A percentile compares a stretch with the other conserved stretches of the same genome.
Evolutionary conservation across 495 filamentous ascomycete species (phyloP).

Genomic region (Aspergillus kassunensis): DNA sequence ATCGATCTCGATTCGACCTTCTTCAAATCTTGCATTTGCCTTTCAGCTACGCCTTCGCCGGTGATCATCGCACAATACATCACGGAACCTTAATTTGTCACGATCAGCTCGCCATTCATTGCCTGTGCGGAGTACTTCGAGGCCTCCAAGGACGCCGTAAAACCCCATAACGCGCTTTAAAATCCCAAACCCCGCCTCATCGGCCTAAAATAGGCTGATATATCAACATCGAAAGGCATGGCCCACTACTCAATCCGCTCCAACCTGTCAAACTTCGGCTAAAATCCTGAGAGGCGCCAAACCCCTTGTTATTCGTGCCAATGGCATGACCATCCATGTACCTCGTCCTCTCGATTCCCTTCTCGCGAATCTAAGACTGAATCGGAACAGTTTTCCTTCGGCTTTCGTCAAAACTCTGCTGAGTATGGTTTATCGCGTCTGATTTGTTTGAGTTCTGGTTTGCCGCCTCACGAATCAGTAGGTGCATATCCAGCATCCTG

Average conservation of each 20-base stretch:
- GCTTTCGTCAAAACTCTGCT: neutral
- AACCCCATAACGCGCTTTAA: neutral
- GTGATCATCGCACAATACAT: neutral
- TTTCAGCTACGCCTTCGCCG: conserved; percentile 16
- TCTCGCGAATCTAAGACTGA: neutral
- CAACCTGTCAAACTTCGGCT: too few relatives aligned
- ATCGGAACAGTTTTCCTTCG: neutral
- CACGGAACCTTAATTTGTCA: conserved; percentile 3
- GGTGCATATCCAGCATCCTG: neutral
- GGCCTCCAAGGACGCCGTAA: neutral
- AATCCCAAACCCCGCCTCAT: neutral
- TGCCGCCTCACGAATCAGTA: conserved; percentile 1
- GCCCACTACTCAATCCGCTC: too few relatives aligned
- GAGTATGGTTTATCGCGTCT: neutral
- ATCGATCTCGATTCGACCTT: too few relatives aligned
- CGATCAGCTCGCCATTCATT: conserved; percentile 11
- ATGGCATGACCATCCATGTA: too few relatives aligned
- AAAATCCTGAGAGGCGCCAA: too few relatives aligned
- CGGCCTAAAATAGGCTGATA: too few relatives aligned
- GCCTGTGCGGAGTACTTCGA: neutral
- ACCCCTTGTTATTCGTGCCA: too few relatives aligned
- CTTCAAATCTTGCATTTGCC: neutral
- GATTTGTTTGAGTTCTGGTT: conserved; percentile 1
- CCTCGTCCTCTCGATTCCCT: too few relatives aligned
- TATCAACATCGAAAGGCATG: too few relatives aligned